Conservation (phyloP, 306 rosid species). For the Cucurbita ficifolia region DNA sequence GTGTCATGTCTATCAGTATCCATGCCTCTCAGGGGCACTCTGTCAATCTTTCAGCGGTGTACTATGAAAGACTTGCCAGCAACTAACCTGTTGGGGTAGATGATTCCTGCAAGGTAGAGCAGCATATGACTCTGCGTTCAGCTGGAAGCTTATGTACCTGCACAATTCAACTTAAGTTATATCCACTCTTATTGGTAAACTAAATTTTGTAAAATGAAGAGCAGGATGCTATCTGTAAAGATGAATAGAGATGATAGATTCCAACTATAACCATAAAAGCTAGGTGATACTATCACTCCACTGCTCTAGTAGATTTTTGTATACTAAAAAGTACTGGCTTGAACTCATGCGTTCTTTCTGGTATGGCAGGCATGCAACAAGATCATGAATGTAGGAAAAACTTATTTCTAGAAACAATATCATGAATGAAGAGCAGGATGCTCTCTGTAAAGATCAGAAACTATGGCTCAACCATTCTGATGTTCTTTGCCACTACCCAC, state of each 20-base stretch:
- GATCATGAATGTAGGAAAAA: neutral
- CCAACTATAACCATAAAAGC: neutral
- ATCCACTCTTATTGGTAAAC: neutral
- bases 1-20: neutral
- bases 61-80: neutral
- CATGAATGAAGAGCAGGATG: too few species aligned
- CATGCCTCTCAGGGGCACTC: neutral
- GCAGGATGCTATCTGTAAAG: neutral
- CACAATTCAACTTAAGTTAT: constrained; percentile 5
- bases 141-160: constrained; percentile 24
- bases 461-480: neutral
- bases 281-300: neutral
- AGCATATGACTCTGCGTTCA: constrained; percentile 29
- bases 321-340: neutral
- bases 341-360: neutral
- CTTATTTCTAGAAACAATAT: neutral
- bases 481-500: neutral
- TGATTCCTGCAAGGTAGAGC: constrained; percentile 82
- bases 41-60: neutral
- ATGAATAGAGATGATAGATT: neutral
- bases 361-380: neutral
- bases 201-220: neutral
- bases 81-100: constrained; percentile 52
- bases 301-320: neutral
- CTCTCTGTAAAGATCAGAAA: too few species aligned